Evolutionary conservation across 31 red algal species (phyloP).

Genomic region (Endocladia muricata): DNA sequence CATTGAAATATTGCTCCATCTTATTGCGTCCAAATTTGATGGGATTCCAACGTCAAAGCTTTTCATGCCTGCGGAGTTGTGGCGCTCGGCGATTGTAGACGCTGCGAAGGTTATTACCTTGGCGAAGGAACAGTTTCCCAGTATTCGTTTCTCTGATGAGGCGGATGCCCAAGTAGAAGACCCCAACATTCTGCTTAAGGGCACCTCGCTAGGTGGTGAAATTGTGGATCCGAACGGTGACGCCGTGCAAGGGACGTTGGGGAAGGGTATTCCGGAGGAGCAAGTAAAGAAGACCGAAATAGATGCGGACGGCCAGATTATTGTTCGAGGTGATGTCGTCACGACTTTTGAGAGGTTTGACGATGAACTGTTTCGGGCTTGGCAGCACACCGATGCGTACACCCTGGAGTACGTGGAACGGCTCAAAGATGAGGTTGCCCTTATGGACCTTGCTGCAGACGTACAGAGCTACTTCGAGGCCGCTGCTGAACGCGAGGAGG

Average conservation of each 20-base stretch:
- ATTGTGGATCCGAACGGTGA: constrained; percentile 63
- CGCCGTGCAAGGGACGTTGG: constrained; percentile 63
- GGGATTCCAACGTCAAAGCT: constrained; percentile 57
- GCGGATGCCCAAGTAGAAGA: constrained; percentile 62
- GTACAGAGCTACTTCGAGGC: constrained; percentile 86
- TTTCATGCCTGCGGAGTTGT: constrained; percentile 82
- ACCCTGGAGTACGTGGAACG: constrained; percentile 90
- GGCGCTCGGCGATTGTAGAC: constrained; percentile 65
- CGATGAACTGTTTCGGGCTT: constrained; percentile 88
- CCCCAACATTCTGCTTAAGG: constrained; percentile 52
- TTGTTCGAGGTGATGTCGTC: constrained; percentile 89
- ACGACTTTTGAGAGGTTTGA: constrained; percentile 91
- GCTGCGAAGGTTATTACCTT: constrained; percentile 60
- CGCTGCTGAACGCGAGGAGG: constrained; percentile 48
- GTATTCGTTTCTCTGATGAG: constrained; percentile 82
- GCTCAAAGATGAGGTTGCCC: constrained; percentile 70
- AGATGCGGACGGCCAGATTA: constrained; percentile 82
- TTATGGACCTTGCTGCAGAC: constrained; percentile 71
- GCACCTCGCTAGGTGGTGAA: constrained; percentile 37
- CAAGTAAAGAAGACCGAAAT: constrained; percentile 68
- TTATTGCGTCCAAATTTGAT: constrained; percentile 96
- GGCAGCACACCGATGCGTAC: constrained; percentile 84
- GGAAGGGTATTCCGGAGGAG: constrained; percentile 66
- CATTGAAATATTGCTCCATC: constrained; percentile 77
- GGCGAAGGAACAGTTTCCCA: constrained; percentile 59